These are phyloP conservation scores for Chlorella sp. DNA, from an alignment of 139 green algal species.

Conservation along the genomic window DNA sequence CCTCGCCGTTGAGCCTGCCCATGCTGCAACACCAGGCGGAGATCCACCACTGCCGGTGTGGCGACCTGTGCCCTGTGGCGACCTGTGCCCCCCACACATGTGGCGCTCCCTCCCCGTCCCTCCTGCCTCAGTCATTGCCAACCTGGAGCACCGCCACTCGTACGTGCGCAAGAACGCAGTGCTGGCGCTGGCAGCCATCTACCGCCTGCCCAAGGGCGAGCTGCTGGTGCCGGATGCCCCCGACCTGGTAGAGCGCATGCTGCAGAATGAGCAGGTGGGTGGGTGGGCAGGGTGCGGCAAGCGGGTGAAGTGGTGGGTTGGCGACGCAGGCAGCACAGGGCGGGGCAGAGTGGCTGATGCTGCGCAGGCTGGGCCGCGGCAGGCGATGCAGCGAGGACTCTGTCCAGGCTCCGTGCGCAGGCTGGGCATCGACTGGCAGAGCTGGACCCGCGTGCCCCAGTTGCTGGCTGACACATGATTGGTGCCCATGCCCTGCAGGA, in stretches of 20 bases:
- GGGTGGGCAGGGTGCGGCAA: background rate
- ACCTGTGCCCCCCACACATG: no score
- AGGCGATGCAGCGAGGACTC: no score
- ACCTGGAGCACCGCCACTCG: slow-evolving; percentile 97
- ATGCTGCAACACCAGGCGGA: no score
- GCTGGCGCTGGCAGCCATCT: slow-evolving; percentile 93
- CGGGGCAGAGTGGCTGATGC: no score
- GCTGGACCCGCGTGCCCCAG: no score
- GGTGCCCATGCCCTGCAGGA: slow-evolving; percentile 65
- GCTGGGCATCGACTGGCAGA: no score
- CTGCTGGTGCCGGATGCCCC: slow-evolving; percentile 91
- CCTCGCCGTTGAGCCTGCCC: no score
- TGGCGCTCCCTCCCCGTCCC: background rate
- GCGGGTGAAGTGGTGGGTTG: background rate
- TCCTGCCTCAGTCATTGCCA: slow-evolving; percentile 50
- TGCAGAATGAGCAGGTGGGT: slow-evolving; percentile 63
- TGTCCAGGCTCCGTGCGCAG: no score
- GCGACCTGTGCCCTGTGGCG: no score
- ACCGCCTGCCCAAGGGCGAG: slow-evolving; percentile 95
- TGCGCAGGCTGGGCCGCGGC: no score
- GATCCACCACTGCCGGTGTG: no score
- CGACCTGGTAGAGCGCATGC: slow-evolving; percentile 95
- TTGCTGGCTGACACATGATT: background rate
- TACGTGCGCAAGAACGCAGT: slow-evolving; percentile 98
- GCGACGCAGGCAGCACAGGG: no score